These are phyloP conservation scores for Tinospora cordifolia DNA, from an alignment of 164 flowering plant species.

Conservation along the genomic window DNA sequence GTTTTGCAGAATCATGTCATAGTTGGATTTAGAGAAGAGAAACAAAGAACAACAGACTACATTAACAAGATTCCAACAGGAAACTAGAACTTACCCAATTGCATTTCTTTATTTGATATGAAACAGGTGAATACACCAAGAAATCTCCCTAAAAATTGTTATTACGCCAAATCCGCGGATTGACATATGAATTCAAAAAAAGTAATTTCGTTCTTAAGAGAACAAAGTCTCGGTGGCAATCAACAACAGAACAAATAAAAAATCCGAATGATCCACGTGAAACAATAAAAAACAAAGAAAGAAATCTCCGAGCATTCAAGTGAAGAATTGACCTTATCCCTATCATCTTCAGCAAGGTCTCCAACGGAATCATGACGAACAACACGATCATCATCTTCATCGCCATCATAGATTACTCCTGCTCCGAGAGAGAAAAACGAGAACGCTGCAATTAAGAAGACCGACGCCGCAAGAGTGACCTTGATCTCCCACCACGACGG, in stretches of 20 bases:
- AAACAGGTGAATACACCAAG: too few relatives aligned
- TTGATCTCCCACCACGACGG: slow-evolving; percentile 90
- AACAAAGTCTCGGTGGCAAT: too few relatives aligned
- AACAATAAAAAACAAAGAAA: not conserved
- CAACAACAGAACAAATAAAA: too few relatives aligned
- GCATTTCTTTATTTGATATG: too few relatives aligned
- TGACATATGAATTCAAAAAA: not conserved
- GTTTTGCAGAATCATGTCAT: not conserved
- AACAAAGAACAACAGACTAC: too few relatives aligned
- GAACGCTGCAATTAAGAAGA: slow-evolving; percentile 48
- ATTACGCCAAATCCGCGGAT: not conserved
- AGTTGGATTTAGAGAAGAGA: not conserved
- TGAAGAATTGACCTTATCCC: slow-evolving; percentile 33
- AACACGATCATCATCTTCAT: slow-evolving; percentile 14
- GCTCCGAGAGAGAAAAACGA: slow-evolving; percentile 36
- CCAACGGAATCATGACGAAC: slow-evolving; percentile 15
- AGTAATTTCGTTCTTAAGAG: too few relatives aligned
- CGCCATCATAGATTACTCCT: slow-evolving; percentile 14
- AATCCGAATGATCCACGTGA: not conserved
- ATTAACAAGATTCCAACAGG: not conserved
- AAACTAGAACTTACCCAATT: not conserved
- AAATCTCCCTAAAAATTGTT: not conserved
- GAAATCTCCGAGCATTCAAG: not conserved
- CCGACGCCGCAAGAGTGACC: slow-evolving; percentile 58
- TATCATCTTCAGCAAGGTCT: slow-evolving; percentile 25